phyloP scores from a whole-genome alignment of 2,329 filamentous ascomycete genomes.

The Colletotrichum endophyticum region DNA sequence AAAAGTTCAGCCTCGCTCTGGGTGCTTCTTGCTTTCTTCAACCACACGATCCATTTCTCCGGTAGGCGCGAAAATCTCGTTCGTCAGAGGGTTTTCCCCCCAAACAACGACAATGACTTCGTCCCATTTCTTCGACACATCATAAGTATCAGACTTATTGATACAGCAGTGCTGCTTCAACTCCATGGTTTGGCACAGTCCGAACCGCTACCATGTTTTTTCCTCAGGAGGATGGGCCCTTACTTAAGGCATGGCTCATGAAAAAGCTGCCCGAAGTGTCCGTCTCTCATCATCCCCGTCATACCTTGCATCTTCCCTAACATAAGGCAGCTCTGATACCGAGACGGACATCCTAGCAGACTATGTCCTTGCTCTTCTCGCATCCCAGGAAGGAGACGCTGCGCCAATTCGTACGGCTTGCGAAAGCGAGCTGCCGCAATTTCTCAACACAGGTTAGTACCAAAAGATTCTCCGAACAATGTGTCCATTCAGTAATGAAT shows the following conservation, averaged over 20 bases:
- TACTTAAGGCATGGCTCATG: constrained; percentile 79
- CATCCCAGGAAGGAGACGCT: constrained; percentile 67
- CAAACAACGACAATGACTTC: constrained; percentile 17
- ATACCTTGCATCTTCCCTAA: background rate
- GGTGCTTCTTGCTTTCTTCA: background rate
- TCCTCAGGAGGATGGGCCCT: constrained; percentile 63
- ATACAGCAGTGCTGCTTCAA: background rate
- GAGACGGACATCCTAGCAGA: constrained; percentile 84
- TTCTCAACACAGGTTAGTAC: constrained; percentile 68
- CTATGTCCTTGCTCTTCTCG: constrained; percentile 80
- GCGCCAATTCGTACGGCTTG: constrained; percentile 71
- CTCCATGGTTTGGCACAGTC: background rate
- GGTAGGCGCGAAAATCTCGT: background rate
- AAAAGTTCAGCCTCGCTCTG: constrained; percentile 13
- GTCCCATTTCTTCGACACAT: background rate
- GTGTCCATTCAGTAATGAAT: background rate
- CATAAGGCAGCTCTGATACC: constrained; percentile 69
- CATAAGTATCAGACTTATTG: constrained; percentile 15
- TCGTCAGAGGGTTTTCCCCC: constrained; percentile 4
- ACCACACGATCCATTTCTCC: background rate
- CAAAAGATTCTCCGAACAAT: background rate
- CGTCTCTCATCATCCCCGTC: background rate
- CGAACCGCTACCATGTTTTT: constrained; percentile 59
- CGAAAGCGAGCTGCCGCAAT: constrained; percentile 75
- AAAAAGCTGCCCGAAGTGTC: constrained; percentile 42